Conservation (phyloP, 176 grass and related monocot genomes). For the Lolium rigidum region DNA sequence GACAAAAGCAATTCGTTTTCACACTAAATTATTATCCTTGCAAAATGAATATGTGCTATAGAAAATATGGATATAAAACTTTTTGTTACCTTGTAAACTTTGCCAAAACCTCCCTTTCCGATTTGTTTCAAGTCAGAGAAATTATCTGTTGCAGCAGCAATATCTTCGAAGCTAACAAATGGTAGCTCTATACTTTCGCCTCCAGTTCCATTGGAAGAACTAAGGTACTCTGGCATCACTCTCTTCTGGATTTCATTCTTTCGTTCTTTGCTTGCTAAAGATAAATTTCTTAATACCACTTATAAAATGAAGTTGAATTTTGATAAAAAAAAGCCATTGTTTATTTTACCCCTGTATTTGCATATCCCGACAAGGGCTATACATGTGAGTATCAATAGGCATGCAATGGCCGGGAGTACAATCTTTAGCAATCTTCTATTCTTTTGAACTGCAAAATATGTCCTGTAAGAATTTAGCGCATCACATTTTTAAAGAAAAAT, state of each 20-base stretch:
- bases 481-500: not conserved
- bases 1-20: not conserved
- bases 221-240: not conserved
- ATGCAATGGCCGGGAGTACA: not conserved
- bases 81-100: constrained; percentile 40
- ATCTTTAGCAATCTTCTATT: not conserved
- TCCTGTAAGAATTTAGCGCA: not conserved
- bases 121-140: constrained; percentile 10
- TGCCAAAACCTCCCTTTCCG: constrained; percentile 27
- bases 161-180: constrained; percentile 14
- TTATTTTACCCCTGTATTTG: not conserved
- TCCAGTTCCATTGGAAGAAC: not conserved
- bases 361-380: not conserved
- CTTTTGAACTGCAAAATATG: not conserved
- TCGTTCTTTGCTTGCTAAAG: not conserved
- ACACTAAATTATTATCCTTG: not conserved
- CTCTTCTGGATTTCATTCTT: not conserved
- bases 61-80: not conserved
- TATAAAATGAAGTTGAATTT: not conserved
- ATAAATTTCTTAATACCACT: not conserved
- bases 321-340: not conserved
- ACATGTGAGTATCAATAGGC: not conserved
- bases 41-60: not conserved
- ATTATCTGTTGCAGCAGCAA: not conserved
- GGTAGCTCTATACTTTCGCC: not conserved